phyloP scores from a whole-genome alignment of 2,329 filamentous ascomycete genomes.

The Plenodomus lindquistii region DNA sequence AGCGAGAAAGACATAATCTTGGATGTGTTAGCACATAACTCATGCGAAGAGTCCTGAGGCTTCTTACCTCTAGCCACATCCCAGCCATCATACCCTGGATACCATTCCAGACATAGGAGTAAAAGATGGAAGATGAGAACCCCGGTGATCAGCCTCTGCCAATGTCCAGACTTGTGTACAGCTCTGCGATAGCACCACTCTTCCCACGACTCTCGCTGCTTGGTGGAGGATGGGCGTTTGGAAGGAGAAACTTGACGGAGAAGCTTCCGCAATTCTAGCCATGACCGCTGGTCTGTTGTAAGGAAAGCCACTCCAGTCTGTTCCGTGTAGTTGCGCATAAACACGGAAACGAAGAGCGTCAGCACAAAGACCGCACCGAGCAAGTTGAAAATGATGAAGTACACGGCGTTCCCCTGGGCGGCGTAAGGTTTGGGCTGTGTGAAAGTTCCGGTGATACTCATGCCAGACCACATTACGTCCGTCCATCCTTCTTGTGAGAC shows the following conservation, averaged over 20 bases:
- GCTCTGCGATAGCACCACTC: conserved; percentile 94
- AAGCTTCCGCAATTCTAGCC: conserved; percentile 92
- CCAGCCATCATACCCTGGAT: conserved; percentile 74
- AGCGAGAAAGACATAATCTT: conserved; percentile 74
- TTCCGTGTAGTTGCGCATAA: conserved; percentile 99
- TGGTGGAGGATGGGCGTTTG: conserved; percentile 82
- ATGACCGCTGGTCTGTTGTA: conserved; percentile 93
- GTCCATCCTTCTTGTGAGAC: conserved; percentile 98
- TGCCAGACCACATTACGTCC: conserved; percentile 84
- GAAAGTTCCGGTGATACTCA: conserved; percentile 77
- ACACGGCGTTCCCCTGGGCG: conserved; percentile 83
- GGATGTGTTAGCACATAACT: conserved; percentile 21
- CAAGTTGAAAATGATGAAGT: conserved; percentile 96
- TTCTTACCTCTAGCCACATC: conserved; percentile 62
- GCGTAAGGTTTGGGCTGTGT: conserved; percentile 71
- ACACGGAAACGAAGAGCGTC: conserved; percentile 96
- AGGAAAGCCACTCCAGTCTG: conserved; percentile 96
- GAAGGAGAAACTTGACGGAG: conserved; percentile 92
- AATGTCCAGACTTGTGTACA: conserved; percentile 89
- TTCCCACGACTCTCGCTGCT: conserved; percentile 73
- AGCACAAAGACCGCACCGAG: conserved; percentile 94
- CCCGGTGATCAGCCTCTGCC: conserved; percentile 81
- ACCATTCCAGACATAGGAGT: conserved; percentile 83
- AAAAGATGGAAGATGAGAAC: conserved; percentile 81
- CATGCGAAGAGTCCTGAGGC: background rate